These are phyloP conservation scores for Brasenia schreberi DNA, from an alignment of 164 flowering plant genomes.

Conservation along the genomic window DNA sequence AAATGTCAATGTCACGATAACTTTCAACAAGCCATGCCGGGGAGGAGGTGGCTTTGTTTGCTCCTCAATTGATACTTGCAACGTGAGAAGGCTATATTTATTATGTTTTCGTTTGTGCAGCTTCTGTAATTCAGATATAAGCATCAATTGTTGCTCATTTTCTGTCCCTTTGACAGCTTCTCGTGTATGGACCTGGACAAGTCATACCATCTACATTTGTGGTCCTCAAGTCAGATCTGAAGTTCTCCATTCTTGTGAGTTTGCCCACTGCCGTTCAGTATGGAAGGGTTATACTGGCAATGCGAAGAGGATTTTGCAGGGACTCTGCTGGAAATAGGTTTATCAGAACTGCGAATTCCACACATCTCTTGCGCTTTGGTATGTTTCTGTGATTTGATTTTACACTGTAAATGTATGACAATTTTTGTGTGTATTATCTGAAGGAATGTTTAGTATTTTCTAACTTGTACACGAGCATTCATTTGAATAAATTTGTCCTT, in stretches of 20 bases:
- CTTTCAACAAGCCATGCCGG: conserved; percentile 68
- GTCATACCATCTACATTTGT: conserved; percentile 62
- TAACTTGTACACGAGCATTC: too few species aligned
- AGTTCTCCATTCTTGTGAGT: conserved; percentile 47
- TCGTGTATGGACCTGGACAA: conserved; percentile 83
- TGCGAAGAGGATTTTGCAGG: conserved; percentile 70
- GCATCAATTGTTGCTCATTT: not conserved
- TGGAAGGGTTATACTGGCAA: conserved; percentile 61
- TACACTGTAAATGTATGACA: not conserved
- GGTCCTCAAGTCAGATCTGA: conserved; percentile 45
- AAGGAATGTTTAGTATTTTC: too few species aligned
- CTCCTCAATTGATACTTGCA: conserved; percentile 58
- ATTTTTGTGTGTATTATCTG: not conserved
- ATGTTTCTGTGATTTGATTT: conserved; percentile 11
- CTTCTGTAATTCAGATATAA: not conserved
- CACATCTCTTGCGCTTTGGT: conserved; percentile 65
- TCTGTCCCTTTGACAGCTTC: conserved; percentile 37
- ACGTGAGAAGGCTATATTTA: conserved; percentile 62
- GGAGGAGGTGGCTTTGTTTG: conserved; percentile 70
- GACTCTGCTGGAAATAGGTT: conserved; percentile 75
- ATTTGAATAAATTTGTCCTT: not conserved
- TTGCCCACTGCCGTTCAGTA: conserved; percentile 38
- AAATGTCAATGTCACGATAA: conserved; percentile 47
- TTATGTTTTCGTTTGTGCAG: conserved; percentile 4
- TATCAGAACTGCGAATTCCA: conserved; percentile 50